phyloP scores from a whole-genome alignment of 495 filamentous ascomycete genomes.

The Cenococcum geophilum region DNA sequence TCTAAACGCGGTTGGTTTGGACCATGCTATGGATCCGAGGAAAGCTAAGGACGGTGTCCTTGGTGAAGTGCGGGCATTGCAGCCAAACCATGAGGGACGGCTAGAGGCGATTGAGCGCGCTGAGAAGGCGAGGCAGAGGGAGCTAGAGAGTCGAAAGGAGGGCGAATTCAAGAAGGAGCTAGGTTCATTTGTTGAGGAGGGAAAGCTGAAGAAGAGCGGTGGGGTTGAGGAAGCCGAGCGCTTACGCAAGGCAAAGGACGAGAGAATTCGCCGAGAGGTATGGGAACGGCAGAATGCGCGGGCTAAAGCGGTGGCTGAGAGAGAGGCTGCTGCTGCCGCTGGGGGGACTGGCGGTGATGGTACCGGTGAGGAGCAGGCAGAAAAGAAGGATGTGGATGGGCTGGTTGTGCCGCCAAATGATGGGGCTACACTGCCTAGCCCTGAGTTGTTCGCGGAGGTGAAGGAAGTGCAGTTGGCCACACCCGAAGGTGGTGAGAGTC shows the following conservation, averaged over 20 bases:
- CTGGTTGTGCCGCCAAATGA: not conserved
- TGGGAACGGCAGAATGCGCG: slow-evolving; percentile 62
- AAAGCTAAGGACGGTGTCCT: slow-evolving; percentile 86
- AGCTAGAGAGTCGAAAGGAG: slow-evolving; percentile 68
- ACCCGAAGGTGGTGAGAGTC: slow-evolving; percentile 26
- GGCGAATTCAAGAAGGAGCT: slow-evolving; percentile 88
- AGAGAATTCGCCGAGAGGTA: slow-evolving; percentile 75
- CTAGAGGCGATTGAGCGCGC: slow-evolving; percentile 93
- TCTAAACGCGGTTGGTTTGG: slow-evolving; percentile 51
- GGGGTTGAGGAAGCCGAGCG: slow-evolving; percentile 92
- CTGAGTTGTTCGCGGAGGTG: slow-evolving; percentile 18
- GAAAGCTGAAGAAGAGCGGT: slow-evolving; percentile 88
- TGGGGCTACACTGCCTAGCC: not conserved
- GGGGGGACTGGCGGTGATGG: slow-evolving; percentile 11
- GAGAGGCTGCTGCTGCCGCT: slow-evolving; percentile 22
- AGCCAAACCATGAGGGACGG: slow-evolving; percentile 88
- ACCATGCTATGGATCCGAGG: slow-evolving; percentile 60
- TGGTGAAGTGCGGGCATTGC: slow-evolving; percentile 87
- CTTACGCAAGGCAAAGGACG: slow-evolving; percentile 76
- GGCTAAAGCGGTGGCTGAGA: slow-evolving; percentile 27
- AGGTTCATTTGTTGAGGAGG: slow-evolving; percentile 80
- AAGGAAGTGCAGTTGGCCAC: slow-evolving; percentile 24
- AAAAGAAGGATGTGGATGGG: slow-evolving; percentile 3
- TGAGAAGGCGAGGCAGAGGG: slow-evolving; percentile 79
- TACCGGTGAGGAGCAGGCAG: not conserved